Evolutionary conservation across 768 basidiomycete genomes (phyloP).

Genomic region (Imleria badia): DNA sequence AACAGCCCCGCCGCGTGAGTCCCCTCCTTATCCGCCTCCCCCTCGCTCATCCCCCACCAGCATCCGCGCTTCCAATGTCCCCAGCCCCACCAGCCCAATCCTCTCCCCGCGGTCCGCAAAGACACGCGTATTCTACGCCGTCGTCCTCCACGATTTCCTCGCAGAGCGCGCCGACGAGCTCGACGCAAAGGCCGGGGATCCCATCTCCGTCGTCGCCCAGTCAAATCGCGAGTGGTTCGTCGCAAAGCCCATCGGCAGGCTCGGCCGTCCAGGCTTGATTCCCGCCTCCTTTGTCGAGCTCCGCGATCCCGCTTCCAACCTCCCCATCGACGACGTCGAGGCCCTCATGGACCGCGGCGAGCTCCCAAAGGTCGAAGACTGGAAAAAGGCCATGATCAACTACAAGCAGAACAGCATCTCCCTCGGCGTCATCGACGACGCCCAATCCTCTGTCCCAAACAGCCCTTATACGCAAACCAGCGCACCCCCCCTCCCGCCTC

Average conservation of each 20-base stretch:
- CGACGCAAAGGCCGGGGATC: slow-evolving; percentile 90
- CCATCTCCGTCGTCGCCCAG: slow-evolving; percentile 96
- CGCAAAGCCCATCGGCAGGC: slow-evolving; percentile 93
- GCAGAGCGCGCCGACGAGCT: slow-evolving; percentile 98
- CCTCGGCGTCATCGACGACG: slow-evolving; percentile 83
- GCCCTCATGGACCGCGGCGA: slow-evolving; percentile 83
- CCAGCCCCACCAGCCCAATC: slow-evolving; percentile 29
- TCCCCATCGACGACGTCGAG: slow-evolving; percentile 71
- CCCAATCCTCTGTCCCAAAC: slow-evolving; percentile 42
- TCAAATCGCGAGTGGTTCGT: slow-evolving; percentile 99
- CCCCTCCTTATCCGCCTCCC: background rate
- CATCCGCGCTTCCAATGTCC: slow-evolving; percentile 41
- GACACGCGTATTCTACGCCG: slow-evolving; percentile 82
- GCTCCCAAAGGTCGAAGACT: slow-evolving; percentile 96
- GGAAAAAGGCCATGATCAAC: slow-evolving; percentile 92
- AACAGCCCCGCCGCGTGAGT: slow-evolving; percentile 58
- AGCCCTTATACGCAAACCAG: slow-evolving; percentile 38
- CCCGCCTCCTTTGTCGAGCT: slow-evolving; percentile 97
- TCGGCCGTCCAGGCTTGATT: slow-evolving; percentile 95
- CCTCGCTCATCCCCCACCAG: slow-evolving; percentile 22
- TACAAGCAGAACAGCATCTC: slow-evolving; percentile 98
- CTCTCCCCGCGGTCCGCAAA: slow-evolving; percentile 36
- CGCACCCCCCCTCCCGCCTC: slow-evolving; percentile 12
- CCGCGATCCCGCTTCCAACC: slow-evolving; percentile 86
- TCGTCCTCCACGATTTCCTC: slow-evolving; percentile 91